Base-by-base conservation (phyloP, 2,329 filamentous ascomycete genomes). In the Sporothrix protearum region DNA sequence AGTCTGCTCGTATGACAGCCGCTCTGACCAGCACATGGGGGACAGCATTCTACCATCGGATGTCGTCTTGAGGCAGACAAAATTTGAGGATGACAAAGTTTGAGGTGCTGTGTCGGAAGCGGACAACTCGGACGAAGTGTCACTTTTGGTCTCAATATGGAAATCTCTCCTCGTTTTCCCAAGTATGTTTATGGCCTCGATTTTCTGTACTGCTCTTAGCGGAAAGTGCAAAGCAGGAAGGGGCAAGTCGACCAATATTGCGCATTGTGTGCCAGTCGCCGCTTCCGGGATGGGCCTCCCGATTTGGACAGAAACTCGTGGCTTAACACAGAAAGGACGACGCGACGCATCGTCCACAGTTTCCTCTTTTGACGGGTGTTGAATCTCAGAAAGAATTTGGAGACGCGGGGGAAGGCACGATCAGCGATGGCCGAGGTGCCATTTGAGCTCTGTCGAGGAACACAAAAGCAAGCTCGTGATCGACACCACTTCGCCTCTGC, bases 401-500 rank as follows among this genome's bases (percentile, higher is more conserved):
- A 28, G 28, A 36, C 28, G n/a, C 53, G 63, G 63, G 39, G 63
- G 63, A 51, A 67, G 28, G 63, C 25, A 49, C 30, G 59, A 45
- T 7, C 59, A 42, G 36, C 59, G n/a, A 64, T 36, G 66, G 47
- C 66, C 47, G 47, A 68, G 66, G 66, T 55, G 47, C 51, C 51
- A 9, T 67, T 49, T 30, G 2, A 64, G n/a, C 33, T 64, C n/a
- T 22, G 9, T 64, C 19, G 5, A 45, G 3, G n/a, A 28, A 10
- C 6, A 22, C 7, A 61, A 42, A 61, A 39, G 5, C 19, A 42
- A 12, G 8, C 10, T 5, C 4, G 12, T 14, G n/a, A 61, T 57
- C 53, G 53, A 33, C 53, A 14, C 28, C 28, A 8, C 53, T 33
- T 5, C 2, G 19, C n/a, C 1, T 25, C 19, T 33, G 28, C 53